phyloP scores from a whole-genome alignment of 441 rosid species.

The Mallotus repandus region DNA sequence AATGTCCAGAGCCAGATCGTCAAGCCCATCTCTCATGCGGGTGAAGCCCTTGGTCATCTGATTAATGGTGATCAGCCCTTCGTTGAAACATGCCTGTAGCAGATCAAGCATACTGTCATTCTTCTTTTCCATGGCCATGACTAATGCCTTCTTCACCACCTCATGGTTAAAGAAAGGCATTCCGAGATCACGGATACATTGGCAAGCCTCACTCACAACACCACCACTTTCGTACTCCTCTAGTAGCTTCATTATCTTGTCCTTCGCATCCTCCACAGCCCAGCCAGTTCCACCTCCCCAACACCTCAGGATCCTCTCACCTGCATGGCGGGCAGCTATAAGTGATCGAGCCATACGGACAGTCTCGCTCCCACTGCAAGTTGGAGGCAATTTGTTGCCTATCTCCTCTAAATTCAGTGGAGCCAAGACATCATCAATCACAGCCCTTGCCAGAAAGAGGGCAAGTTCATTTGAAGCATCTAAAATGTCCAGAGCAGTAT shows the following conservation, averaged over 20 bases:
- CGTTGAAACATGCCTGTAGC: slow-evolving; percentile 75
- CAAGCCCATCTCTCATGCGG: slow-evolving; percentile 84
- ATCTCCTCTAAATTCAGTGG: slow-evolving; percentile 93
- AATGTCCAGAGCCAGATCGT: slow-evolving; percentile 93
- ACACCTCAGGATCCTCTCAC: slow-evolving; percentile 93
- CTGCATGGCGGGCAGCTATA: slow-evolving; percentile 89
- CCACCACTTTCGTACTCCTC: slow-evolving; percentile 96
- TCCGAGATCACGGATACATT: slow-evolving; percentile 92
- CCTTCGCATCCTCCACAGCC: slow-evolving; percentile 99
- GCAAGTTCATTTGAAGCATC: slow-evolving; percentile 98
- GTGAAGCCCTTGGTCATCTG: slow-evolving; percentile 94
- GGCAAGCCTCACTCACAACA: slow-evolving; percentile 92
- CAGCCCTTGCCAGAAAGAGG: slow-evolving; percentile 91
- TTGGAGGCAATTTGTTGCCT: slow-evolving; percentile 58
- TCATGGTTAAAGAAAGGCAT: slow-evolving; percentile 99
- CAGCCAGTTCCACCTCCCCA: slow-evolving; percentile 99
- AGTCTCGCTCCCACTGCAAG: slow-evolving; percentile 83
- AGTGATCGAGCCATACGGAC: slow-evolving; percentile 78
- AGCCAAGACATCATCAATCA: slow-evolving; percentile 90
- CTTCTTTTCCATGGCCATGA: slow-evolving; percentile 99
- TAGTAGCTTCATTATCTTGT: slow-evolving; percentile 83
- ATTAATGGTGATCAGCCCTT: slow-evolving; percentile 90
- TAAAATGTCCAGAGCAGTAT: slow-evolving; percentile 89
- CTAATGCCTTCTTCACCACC: slow-evolving; percentile 97
- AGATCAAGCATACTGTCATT: slow-evolving; percentile 83